phyloP scores from a whole-genome alignment of 176 grass and related monocot species.

The Puccinellia tenuiflora region DNA sequence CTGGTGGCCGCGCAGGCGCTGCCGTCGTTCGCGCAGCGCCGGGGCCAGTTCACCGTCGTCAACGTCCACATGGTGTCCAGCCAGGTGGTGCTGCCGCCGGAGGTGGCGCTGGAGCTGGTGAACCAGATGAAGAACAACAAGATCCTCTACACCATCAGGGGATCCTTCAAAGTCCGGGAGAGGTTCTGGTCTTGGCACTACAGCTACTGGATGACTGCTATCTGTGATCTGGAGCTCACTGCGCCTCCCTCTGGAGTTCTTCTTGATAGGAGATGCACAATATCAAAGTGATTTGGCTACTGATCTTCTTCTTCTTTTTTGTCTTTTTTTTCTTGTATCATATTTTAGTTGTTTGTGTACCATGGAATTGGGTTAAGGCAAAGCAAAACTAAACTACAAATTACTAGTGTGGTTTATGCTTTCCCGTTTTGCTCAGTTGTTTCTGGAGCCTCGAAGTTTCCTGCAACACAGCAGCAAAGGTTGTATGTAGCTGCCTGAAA shows the following conservation, averaged over 20 bases:
- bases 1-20: conserved; percentile 60
- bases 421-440: neutral
- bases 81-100: conserved; percentile 60
- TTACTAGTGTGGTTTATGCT: conserved; percentile 1
- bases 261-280: conserved; percentile 63
- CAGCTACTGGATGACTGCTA: conserved; percentile 53
- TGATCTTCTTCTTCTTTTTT: neutral
- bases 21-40: conserved; percentile 56
- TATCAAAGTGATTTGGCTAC: conserved; percentile 33
- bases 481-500: conserved; percentile 11
- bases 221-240: conserved; percentile 70
- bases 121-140: conserved; percentile 74
- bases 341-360: neutral
- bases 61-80: conserved; percentile 79
- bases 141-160: conserved; percentile 58
- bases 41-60: conserved; percentile 44
- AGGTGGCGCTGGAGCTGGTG: conserved; percentile 51
- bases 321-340: conserved; percentile 5
- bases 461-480: neutral
- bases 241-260: conserved; percentile 79
- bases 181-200: conserved; percentile 56
- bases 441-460: neutral
- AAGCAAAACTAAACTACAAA: neutral
- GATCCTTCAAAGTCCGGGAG: conserved; percentile 67
- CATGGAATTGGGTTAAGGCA: neutral